Conservation (phyloP, 2,329 filamentous ascomycete species). For the Penicillium sp. region DNA sequence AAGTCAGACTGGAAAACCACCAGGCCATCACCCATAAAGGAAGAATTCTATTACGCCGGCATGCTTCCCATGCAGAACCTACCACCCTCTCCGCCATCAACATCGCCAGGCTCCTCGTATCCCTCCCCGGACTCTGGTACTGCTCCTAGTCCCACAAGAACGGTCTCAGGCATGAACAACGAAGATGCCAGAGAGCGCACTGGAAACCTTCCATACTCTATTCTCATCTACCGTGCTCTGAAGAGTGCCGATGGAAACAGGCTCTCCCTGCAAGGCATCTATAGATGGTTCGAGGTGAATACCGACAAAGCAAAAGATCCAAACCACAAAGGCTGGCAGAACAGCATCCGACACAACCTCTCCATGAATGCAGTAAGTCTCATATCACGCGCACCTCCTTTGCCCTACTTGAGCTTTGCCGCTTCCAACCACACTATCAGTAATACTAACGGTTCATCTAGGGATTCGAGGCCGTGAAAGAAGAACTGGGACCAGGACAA, state of each 20-base stretch:
- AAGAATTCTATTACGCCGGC: constrained; percentile 2
- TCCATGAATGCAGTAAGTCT: constrained; percentile 87
- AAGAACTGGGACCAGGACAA: constrained; percentile 48
- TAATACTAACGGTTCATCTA: constrained; percentile 15
- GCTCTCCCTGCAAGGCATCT: constrained; percentile 83
- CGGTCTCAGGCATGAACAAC: constrained; percentile 9
- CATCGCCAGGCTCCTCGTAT: constrained; percentile 26
- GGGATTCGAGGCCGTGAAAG: constrained; percentile 58
- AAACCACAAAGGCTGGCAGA: constrained; percentile 79
- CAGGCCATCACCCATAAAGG: background rate
- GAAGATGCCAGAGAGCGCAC: constrained; percentile 28
- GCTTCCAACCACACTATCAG: background rate
- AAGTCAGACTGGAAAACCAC: background rate
- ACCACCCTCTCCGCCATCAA: constrained; percentile 24
- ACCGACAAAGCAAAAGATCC: constrained; percentile 70
- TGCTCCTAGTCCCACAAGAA: constrained; percentile 2
- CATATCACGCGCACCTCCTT: background rate
- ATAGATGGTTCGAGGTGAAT: constrained; percentile 83
- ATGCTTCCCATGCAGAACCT: constrained; percentile 8
- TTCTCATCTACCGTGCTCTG: constrained; percentile 76
- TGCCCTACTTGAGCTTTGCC: too few relatives aligned
- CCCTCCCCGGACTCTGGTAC: constrained; percentile 17
- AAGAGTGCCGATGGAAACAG: constrained; percentile 65
- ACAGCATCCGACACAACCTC: constrained; percentile 91
- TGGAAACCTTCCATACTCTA: constrained; percentile 71